phyloP scores from a whole-genome alignment of 108 stramenopile genomes.

The Parietichytrium sp. region DNA sequence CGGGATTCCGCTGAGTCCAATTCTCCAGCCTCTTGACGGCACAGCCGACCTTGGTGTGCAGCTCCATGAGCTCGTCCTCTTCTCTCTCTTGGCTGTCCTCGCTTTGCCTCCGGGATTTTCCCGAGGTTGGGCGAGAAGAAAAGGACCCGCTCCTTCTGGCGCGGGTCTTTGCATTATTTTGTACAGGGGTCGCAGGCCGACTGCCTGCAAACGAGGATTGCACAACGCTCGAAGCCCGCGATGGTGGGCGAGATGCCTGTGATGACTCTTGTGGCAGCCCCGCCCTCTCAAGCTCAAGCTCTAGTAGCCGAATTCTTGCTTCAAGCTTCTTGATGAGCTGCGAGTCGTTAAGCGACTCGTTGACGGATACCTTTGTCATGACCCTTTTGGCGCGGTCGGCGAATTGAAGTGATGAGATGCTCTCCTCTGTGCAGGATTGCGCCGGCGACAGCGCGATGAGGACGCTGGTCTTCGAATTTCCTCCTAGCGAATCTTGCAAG shows the following conservation, averaged over 20 bases:
- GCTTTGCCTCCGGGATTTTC: not conserved
- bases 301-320: not conserved
- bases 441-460: slow-evolving; percentile 56
- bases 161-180: not conserved
- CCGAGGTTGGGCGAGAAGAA: not conserved
- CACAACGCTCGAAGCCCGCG: no score
- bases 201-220: not conserved
- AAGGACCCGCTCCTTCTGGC: not conserved
- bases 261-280: no score
- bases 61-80: not conserved
- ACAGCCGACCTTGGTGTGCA: no score
- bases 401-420: slow-evolving; percentile 56
- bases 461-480: slow-evolving; percentile 58
- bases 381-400: slow-evolving; percentile 50
- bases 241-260: no score
- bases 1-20: no score
- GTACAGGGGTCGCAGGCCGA: not conserved
- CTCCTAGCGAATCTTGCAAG: slow-evolving; percentile 63
- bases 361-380: not conserved
- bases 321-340: not conserved
- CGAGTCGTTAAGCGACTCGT: slow-evolving; percentile 6
- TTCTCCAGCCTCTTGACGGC: no score
- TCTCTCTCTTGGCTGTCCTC: no score
- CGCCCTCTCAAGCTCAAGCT: not conserved
- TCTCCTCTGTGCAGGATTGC: slow-evolving; percentile 46